Evolutionary conservation across 805 yeast species (phyloP).

Genomic region (Barnettozyma vustinii): DNA sequence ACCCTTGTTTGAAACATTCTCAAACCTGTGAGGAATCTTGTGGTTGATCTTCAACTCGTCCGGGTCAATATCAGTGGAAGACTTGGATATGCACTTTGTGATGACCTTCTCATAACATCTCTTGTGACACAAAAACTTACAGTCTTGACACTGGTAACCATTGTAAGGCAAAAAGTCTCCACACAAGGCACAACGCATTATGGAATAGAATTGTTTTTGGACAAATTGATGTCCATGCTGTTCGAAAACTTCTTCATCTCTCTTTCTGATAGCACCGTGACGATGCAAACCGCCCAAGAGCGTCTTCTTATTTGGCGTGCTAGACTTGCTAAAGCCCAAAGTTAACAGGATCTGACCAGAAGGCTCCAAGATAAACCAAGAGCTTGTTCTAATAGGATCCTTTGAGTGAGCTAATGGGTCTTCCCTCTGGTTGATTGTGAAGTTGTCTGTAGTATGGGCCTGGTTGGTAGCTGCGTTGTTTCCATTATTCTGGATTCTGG

Average conservation of each 20-base stretch:
- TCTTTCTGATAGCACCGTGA: conserved; percentile 96
- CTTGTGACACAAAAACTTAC: conserved; percentile 74
- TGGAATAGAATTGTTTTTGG: conserved; percentile 89
- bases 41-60: conserved; percentile 86
- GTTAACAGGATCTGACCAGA: conserved; percentile 82
- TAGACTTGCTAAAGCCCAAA: conserved; percentile 73
- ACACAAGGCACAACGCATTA: conserved; percentile 97
- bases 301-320: conserved; percentile 39
- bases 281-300: conserved; percentile 71
- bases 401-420: conserved; percentile 11
- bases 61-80: conserved; percentile 61
- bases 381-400: conserved; percentile 44
- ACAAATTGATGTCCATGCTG: conserved; percentile 97
- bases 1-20: conserved; percentile 85
- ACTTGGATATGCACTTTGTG: conserved; percentile 76
- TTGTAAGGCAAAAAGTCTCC: conserved; percentile 88
- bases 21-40: conserved; percentile 95
- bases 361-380: conserved; percentile 93
- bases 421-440: conserved; percentile 16
- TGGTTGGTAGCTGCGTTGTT: conserved; percentile 10
- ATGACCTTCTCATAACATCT: conserved; percentile 77
- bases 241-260: conserved; percentile 83
- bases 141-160: conserved; percentile 85
- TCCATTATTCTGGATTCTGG: conserved; percentile 35
- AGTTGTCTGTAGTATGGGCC: conserved; percentile 20